These are phyloP conservation scores for Daldinia bambusicola DNA, from an alignment of 495 filamentous ascomycete genomes.

Conservation along the genomic window DNA sequence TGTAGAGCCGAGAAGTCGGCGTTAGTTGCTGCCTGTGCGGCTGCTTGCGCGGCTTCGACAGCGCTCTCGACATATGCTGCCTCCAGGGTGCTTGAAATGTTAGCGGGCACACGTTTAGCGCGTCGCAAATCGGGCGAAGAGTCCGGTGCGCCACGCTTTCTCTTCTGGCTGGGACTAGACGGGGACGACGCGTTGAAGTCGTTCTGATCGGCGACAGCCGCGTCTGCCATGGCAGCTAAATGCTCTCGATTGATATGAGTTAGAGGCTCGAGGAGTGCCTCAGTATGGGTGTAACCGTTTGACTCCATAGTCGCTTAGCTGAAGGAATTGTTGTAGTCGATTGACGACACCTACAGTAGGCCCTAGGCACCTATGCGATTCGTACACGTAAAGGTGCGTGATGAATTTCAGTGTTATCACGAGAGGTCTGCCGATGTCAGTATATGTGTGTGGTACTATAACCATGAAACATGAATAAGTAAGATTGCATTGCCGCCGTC, in stretches of 20 bases:
- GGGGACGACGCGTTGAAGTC: conserved; percentile 47
- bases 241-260: conserved; percentile 45
- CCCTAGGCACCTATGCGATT: conserved; percentile 26
- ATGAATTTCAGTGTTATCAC: conserved; percentile 10
- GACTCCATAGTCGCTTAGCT: conserved; percentile 45
- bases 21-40: conserved; percentile 52
- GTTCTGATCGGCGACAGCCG: conserved; percentile 55
- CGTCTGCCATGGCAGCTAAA: conserved; percentile 55
- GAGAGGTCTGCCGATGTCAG: conserved; percentile 26
- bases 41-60: conserved; percentile 59
- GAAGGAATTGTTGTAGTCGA: conserved; percentile 25
- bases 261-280: conserved; percentile 51
- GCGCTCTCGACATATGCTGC: conserved; percentile 58
- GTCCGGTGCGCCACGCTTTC: conserved; percentile 57
- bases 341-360: conserved; percentile 38
- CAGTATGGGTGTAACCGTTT: conserved; percentile 47
- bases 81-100: conserved; percentile 52
- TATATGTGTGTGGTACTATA: conserved; percentile 4
- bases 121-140: conserved; percentile 57
- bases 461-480: conserved; percentile 1
- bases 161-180: conserved; percentile 55
- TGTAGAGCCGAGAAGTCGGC: conserved; percentile 63
- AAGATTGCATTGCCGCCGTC: conserved; percentile 31
- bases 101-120: conserved; percentile 55
- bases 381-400: conserved; percentile 21